phyloP scores from a whole-genome alignment of 1,284 basidiomycete genomes.

The Fistulina hepatica region DNA sequence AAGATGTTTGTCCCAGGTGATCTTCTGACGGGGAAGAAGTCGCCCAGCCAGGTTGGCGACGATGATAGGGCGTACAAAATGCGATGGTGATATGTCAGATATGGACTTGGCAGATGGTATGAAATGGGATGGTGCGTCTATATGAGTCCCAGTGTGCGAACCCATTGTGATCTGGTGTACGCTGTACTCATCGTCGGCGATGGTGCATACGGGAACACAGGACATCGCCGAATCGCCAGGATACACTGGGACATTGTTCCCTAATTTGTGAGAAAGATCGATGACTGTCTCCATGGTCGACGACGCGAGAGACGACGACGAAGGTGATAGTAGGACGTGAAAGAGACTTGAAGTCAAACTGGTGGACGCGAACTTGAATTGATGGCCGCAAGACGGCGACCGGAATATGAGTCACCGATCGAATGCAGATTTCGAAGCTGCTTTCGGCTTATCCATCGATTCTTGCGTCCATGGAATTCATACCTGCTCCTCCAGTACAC shows the following conservation, averaged over 20 bases:
- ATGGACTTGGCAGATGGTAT: constrained; percentile 40
- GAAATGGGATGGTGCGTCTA: constrained; percentile 68
- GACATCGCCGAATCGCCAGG: constrained; percentile 43
- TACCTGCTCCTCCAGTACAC: constrained; percentile 59
- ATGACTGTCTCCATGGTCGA: too few species aligned
- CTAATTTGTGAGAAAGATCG: constrained; percentile 47
- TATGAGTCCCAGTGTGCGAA: constrained; percentile 58
- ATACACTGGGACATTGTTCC: constrained; percentile 34
- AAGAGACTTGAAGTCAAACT: too few species aligned
- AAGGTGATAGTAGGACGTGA: too few species aligned
- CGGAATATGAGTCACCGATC: too few species aligned
- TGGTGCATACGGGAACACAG: constrained; percentile 25
- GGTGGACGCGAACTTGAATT: too few species aligned
- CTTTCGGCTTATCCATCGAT: too few species aligned
- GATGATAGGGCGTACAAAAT: constrained; percentile 40
- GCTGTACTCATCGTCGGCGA: constrained; percentile 37
- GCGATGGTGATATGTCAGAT: constrained; percentile 40
- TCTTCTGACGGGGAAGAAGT: constrained; percentile 28
- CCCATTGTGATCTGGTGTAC: constrained; percentile 40
- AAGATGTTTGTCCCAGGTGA: constrained; percentile 42
- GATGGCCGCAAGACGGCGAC: too few species aligned
- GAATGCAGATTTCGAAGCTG: too few species aligned
- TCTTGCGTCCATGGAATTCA: constrained; percentile 84
- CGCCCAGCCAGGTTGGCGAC: constrained; percentile 37
- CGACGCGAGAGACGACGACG: too few species aligned